These are phyloP conservation scores for Acanthamoeba divionensis DNA, from an alignment of 208 protist species.

Conservation along the genomic window DNA sequence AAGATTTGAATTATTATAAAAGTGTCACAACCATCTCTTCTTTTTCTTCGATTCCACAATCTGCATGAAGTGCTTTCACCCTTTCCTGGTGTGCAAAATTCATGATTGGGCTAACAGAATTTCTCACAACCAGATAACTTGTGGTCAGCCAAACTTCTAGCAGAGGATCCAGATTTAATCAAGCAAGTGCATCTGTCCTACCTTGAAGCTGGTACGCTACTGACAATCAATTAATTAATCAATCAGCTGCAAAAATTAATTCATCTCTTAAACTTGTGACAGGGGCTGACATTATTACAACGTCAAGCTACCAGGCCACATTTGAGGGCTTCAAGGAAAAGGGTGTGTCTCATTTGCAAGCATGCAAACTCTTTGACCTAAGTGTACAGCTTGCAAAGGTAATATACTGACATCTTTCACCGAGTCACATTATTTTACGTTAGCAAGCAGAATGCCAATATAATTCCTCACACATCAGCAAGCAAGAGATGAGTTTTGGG, in stretches of 20 bases:
- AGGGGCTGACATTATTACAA: slow-evolving; percentile 8
- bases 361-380: not conserved
- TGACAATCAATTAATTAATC: too few relatives aligned
- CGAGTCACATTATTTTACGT: not conserved
- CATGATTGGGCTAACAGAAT: too few relatives aligned
- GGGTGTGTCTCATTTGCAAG: not conserved
- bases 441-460: not conserved
- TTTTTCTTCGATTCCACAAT: too few relatives aligned
- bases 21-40: too few relatives aligned
- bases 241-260: too few relatives aligned
- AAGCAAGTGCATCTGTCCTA: slow-evolving; percentile 27
- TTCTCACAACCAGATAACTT: slow-evolving; percentile 8
- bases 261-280: too few relatives aligned
- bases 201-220: slow-evolving; percentile 43
- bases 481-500: slow-evolving; percentile 9
- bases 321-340: not conserved
- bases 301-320: slow-evolving; percentile 24
- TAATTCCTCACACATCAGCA: too few relatives aligned
- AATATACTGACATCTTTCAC: not conserved
- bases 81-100: too few relatives aligned
- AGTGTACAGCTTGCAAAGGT: not conserved
- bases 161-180: not conserved
- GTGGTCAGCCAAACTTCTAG: slow-evolving; percentile 17
- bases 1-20: too few relatives aligned
- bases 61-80: too few relatives aligned